Base-by-base conservation (phyloP, 1,284 basidiomycete genomes). In the Cryptococcus sp. region DNA sequence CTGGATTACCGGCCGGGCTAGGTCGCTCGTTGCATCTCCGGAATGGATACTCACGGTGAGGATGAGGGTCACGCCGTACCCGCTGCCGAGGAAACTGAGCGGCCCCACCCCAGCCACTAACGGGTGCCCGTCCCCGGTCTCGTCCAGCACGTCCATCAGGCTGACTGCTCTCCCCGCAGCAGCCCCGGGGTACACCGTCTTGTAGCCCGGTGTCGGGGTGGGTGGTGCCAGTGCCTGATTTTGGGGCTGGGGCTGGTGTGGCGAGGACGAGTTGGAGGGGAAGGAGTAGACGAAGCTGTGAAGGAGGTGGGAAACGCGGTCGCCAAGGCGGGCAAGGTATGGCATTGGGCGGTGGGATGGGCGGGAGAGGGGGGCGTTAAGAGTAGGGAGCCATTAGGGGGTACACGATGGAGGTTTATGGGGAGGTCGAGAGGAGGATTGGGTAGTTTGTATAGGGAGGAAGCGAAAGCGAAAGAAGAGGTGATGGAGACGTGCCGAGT, bases 31-130 rank as follows among this genome's bases (percentile, higher is more conserved):
- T n/a, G n/a, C n/a, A n/a, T n/a, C n/a, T n/a, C n/a, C n/a, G n/a
- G n/a, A n/a, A n/a, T n/a, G n/a, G n/a, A n/a, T n/a, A 67, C 70
- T 53, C 47, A 76, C 74, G 66, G 71, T 72, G 40, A 76, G 43
- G 9, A 76, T 62, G 23, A 75, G 63, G 46, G 66, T 67, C 37
- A 76, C 52, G 2, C 71, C 74, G 56, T 76, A 76, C 9, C 71
- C 71, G 52, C 68, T 70, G 1, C 70, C 72, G 1, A 64, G 64
- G 49, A 75, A 73, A 43, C 63, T 65, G 16, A 75, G 52, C 1
- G 70, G 68, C 3, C 71, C 71, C 1, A 73, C 57, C 6, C 70
- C 66, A 28, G 60, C 69, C 3, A 67, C 65, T 33, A 71, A 44
- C 23, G 72, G 70, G 49, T 61, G 52, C 21, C 63, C 46, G 51